phyloP scores from a whole-genome alignment of 2,329 filamentous ascomycete genomes.

The Colletotrichum viniferum region DNA sequence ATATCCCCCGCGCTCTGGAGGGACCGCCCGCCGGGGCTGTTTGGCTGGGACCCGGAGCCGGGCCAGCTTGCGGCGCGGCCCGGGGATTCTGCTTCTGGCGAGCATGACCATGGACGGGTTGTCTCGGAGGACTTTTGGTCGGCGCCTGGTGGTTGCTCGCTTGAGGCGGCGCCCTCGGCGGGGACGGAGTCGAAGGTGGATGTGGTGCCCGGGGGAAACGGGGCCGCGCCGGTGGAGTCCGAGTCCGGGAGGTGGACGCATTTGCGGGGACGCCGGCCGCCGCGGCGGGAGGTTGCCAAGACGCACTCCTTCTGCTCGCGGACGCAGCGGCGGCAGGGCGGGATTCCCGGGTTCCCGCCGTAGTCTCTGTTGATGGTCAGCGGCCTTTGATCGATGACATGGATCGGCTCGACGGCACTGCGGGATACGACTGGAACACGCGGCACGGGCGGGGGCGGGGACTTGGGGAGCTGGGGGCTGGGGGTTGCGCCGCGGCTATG shows the following conservation, averaged over 20 bases:
- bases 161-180: background rate
- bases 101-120: constrained; percentile 13
- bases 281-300: constrained; percentile 42
- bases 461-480: background rate
- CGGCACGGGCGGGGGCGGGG: background rate
- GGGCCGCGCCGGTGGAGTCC: background rate
- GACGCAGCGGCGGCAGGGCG: constrained; percentile 42
- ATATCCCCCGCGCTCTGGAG: constrained; percentile 26
- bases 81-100: constrained; percentile 16
- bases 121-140: background rate
- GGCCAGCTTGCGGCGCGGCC: constrained; percentile 13
- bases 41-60: constrained; percentile 10
- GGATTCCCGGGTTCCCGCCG: constrained; percentile 36
- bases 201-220: background rate
- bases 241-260: background rate
- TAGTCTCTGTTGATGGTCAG: constrained; percentile 29
- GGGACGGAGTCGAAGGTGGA: background rate
- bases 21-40: constrained; percentile 20
- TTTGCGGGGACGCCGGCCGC: constrained; percentile 36
- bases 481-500: background rate
- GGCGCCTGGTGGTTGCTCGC: background rate
- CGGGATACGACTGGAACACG: background rate
- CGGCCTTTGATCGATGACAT: background rate
- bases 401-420: background rate
- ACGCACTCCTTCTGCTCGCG: constrained; percentile 42